phyloP scores from a whole-genome alignment of 495 filamentous ascomycete species.

The Neurospora intermedia region DNA sequence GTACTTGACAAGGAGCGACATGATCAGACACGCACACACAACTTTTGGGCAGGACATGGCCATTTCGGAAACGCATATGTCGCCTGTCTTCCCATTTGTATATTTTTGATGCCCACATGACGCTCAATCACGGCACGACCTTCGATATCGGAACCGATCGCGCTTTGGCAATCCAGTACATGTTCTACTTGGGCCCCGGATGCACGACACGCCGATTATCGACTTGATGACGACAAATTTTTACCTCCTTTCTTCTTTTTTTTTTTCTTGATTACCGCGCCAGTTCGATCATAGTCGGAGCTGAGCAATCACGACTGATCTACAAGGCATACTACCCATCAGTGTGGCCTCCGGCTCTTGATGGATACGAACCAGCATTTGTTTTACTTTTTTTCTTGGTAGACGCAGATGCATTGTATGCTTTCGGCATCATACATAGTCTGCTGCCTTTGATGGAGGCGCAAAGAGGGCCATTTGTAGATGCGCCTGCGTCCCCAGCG shows the following conservation, averaged over 20 bases:
- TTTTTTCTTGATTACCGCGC: neutral
- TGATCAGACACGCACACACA: neutral
- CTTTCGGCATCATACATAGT: neutral
- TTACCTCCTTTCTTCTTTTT: neutral
- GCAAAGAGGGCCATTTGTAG: neutral
- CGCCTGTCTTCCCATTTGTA: neutral
- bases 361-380: neutral
- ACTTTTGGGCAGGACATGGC: neutral
- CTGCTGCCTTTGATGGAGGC: neutral
- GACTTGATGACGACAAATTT: neutral
- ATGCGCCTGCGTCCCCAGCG: neutral
- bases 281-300: neutral
- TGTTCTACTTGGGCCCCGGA: neutral
- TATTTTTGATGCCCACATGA: neutral
- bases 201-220: neutral
- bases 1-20: neutral
- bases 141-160: neutral
- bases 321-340: neutral
- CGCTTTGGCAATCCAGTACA: neutral
- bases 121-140: neutral
- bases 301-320: neutral
- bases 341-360: neutral
- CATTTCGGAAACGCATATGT: neutral
- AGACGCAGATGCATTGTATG: neutral
- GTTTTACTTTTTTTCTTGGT: neutral